A percentile compares a stretch with the other conserved stretches of the same genome.
Evolutionary conservation across 2,329 filamentous ascomycete genomes (phyloP).

Genomic region (Cytospora piceicola): DNA sequence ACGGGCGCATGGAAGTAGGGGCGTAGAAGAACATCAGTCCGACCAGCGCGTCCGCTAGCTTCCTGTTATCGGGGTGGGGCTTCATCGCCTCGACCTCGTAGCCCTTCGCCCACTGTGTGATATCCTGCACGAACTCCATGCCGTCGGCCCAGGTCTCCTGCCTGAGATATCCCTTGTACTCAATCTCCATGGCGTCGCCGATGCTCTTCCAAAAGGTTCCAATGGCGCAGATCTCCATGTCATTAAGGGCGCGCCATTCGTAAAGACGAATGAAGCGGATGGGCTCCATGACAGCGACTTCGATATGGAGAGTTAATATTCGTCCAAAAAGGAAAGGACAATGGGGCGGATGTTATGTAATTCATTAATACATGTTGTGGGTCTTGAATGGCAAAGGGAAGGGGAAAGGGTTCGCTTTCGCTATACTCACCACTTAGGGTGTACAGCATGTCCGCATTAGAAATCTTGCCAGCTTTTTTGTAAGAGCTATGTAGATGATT

Average conservation of each 20-base stretch:
- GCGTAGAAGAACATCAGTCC: slow-evolving; percentile 62
- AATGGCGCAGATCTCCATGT: slow-evolving; percentile 69
- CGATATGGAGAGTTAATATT: no score
- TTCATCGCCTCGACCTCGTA: slow-evolving; percentile 67
- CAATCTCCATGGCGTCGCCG: slow-evolving; percentile 71
- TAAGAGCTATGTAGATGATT: slow-evolving; percentile 46
- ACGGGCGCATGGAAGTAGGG: slow-evolving; percentile 49
- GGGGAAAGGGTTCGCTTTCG: no score
- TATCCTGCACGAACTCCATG: slow-evolving; percentile 55
- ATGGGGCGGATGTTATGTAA: no score
- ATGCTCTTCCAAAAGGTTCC: slow-evolving; percentile 73
- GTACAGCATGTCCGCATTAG: slow-evolving; percentile 45
- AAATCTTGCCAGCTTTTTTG: slow-evolving; percentile 41
- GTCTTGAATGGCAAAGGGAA: no score
- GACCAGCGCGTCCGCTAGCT: slow-evolving; percentile 62
- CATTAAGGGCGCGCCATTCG: slow-evolving; percentile 71
- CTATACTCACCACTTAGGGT: slow-evolving; percentile 40
- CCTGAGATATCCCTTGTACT: slow-evolving; percentile 47
- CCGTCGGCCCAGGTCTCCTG: slow-evolving; percentile 51
- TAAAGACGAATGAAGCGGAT: slow-evolving; percentile 64
- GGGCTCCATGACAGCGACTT: slow-evolving; percentile 68
- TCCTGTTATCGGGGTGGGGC: slow-evolving; percentile 52
- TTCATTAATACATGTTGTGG: no score
- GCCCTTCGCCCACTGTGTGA: slow-evolving; percentile 50
- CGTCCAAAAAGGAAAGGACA: no score